Base-by-base conservation (phyloP, 768 basidiomycete species). In the Boletus rufocinnamomeus region DNA sequence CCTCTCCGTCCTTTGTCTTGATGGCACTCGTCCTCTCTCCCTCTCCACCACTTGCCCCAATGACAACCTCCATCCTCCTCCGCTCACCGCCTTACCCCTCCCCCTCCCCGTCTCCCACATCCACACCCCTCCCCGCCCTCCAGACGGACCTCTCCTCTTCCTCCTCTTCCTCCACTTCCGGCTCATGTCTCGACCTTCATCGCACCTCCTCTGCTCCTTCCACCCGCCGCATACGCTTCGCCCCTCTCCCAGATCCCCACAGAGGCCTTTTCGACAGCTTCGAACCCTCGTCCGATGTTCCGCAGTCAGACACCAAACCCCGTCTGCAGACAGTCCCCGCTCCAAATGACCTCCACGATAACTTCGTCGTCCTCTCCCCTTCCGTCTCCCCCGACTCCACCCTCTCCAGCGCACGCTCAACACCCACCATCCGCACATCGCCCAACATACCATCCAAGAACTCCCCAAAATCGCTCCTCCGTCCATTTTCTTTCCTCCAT, bases 231-330 rank as follows among this genome's bases (percentile, higher is more conserved):
- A 93, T 95, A 58, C 84, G 89, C 59, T 95, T 95, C 61, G 93
- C 93, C 0, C 93, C 93, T 1, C 82, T 95, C 19, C 93, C 93
- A 1, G 88, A 90, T 64, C 89, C 90, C 2, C 79, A 83, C 25
- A 79, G 83, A 51, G 79, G 82, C 59, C 62, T 76, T 62, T 27
- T 50, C 25, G 56, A 43, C 30, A 21, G 13, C 2, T 6, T 21
- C 28, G 23, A 14, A 21, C 3, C 19, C 13, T 68, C 76, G 58
- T 72, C 69, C 25, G 72, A 73, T 51, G 77, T 80, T 21, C 57
- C 61, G 47, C 71, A 69, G 41, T 59, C 71, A 43, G 52, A 44
- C 16, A 9, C 51, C 25, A 66, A 63, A 44, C 25, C 50, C 38
- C 17, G 45, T n/a, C 32, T 41, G 0, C 59, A 59, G 21, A 16